Evolutionary conservation across 192 early-diverging fungal genomes (phyloP).

Genomic region (Umbelopsis vinacea): DNA sequence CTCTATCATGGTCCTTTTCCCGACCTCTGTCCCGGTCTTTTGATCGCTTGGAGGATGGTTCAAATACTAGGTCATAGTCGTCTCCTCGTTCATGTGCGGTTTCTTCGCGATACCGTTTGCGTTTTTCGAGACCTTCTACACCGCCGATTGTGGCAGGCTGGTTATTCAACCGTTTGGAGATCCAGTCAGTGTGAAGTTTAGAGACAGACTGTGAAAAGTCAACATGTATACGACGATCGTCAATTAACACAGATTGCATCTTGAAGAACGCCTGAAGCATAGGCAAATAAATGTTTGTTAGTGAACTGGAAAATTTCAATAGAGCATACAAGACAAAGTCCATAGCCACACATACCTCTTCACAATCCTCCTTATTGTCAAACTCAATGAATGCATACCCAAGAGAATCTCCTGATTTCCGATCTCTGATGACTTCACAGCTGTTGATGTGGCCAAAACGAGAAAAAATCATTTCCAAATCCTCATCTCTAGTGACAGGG

Average conservation of each 20-base stretch:
- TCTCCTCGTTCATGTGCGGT: conserved; percentile 25
- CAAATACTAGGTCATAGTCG: conserved; percentile 58
- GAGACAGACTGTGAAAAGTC: conserved; percentile 98
- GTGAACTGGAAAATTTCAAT: not conserved
- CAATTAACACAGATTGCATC: conserved; percentile 96
- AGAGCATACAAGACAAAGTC: not conserved
- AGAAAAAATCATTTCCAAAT: conserved; percentile 91
- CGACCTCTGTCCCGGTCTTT: not conserved
- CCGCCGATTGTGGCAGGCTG: conserved; percentile 44
- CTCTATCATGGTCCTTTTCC: not conserved
- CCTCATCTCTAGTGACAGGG: conserved; percentile 86
- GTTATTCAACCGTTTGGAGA: conserved; percentile 52
- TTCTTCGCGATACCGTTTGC: conserved; percentile 56
- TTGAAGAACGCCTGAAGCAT: conserved; percentile 80
- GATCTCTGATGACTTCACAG: conserved; percentile 91
- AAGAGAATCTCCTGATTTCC: conserved; percentile 79
- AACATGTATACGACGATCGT: conserved; percentile 95
- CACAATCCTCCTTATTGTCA: conserved; percentile 82
- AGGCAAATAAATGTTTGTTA: not conserved
- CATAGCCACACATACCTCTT: conserved; percentile 52
- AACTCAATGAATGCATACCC: conserved; percentile 98
- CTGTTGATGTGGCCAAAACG: conserved; percentile 88
- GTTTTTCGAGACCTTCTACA: conserved; percentile 53
- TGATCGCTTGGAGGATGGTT: conserved; percentile 25
- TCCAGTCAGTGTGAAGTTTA: conserved; percentile 81